A percentile compares a stretch with the other conserved stretches of the same genome.
These are phyloP conservation scores for Verticillium albo-atrum DNA, from an alignment of 2,329 filamentous ascomycete genomes.

Conservation along the genomic window DNA sequence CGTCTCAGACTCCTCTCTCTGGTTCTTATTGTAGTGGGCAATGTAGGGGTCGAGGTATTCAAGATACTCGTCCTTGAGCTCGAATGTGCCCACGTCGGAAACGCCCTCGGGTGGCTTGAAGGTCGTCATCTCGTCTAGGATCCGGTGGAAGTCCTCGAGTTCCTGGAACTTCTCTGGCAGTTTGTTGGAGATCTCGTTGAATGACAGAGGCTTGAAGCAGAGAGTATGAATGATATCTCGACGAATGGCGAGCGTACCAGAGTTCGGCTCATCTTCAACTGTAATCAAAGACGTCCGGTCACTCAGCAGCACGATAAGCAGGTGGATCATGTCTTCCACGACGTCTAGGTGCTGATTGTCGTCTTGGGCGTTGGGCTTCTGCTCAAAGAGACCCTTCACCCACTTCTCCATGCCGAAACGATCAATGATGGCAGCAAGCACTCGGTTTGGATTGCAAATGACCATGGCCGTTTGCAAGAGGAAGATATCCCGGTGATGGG, in stretches of 20 bases:
- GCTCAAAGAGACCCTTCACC: slow-evolving; percentile 78
- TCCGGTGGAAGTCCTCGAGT: slow-evolving; percentile 78
- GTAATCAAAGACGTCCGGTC: slow-evolving; percentile 79
- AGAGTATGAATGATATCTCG: slow-evolving; percentile 90
- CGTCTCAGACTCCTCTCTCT: slow-evolving; percentile 89
- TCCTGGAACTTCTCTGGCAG: slow-evolving; percentile 88
- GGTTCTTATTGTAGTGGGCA: slow-evolving; percentile 94
- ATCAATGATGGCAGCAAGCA: slow-evolving; percentile 86
- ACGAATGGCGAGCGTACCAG: slow-evolving; percentile 68
- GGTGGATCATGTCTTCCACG: slow-evolving; percentile 91
- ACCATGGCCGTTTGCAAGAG: slow-evolving; percentile 88
- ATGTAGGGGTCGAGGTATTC: slow-evolving; percentile 93
- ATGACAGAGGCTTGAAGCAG: slow-evolving; percentile 94
- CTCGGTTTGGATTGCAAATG: slow-evolving; percentile 74
- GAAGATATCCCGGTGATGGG: slow-evolving; percentile 92
- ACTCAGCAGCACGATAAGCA: slow-evolving; percentile 85
- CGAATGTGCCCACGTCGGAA: slow-evolving; percentile 89
- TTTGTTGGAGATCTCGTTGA: slow-evolving; percentile 83
- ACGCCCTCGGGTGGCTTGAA: slow-evolving; percentile 90
- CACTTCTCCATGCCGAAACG: slow-evolving; percentile 85
- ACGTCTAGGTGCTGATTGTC: slow-evolving; percentile 86
- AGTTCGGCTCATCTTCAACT: slow-evolving; percentile 58
- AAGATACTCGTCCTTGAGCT: slow-evolving; percentile 80
- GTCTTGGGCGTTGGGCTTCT: slow-evolving; percentile 70
- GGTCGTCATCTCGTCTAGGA: slow-evolving; percentile 81